These are phyloP conservation scores for Dictyostelium capitatum DNA, from an alignment of 78 protist genomes.

Conservation along the genomic window DNA sequence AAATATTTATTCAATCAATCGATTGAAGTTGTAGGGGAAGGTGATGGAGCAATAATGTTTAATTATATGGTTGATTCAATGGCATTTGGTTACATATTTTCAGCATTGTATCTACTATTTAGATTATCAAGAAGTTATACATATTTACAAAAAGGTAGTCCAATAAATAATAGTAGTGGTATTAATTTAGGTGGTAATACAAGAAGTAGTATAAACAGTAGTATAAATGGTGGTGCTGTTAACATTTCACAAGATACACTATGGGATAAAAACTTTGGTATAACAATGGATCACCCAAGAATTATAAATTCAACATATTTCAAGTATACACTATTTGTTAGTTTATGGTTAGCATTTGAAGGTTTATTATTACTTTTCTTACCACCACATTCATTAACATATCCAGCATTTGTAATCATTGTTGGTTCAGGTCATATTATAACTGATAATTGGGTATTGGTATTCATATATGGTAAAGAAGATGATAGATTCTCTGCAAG, in stretches of 20 bases:
- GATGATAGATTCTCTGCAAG: slow-evolving; percentile 77
- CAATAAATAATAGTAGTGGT: not conserved
- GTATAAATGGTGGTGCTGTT: not conserved
- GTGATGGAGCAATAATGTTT: slow-evolving; percentile 17
- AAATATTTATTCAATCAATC: slow-evolving; percentile 14
- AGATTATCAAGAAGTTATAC: slow-evolving; percentile 68
- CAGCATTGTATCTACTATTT: slow-evolving; percentile 63
- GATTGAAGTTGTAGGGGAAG: slow-evolving; percentile 18
- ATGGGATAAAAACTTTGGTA: slow-evolving; percentile 59
- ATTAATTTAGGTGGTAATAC: not conserved
- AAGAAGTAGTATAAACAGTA: not conserved
- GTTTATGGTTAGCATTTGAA: slow-evolving; percentile 63
- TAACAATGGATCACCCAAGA: slow-evolving; percentile 57
- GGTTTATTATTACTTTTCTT: slow-evolving; percentile 41
- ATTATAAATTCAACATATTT: slow-evolving; percentile 61
- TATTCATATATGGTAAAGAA: slow-evolving; percentile 56
- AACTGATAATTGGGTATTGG: slow-evolving; percentile 67
- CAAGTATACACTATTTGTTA: slow-evolving; percentile 53
- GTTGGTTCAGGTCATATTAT: slow-evolving; percentile 35
- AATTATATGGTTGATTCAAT: slow-evolving; percentile 42
- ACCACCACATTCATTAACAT: slow-evolving; percentile 56
- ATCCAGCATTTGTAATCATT: slow-evolving; percentile 38
- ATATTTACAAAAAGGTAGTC: slow-evolving; percentile 33
- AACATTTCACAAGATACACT: not conserved
- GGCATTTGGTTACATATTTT: slow-evolving; percentile 67